phyloP scores from a whole-genome alignment of 371 early-diverging fungal species.

The Rhizomucor pusillus region DNA sequence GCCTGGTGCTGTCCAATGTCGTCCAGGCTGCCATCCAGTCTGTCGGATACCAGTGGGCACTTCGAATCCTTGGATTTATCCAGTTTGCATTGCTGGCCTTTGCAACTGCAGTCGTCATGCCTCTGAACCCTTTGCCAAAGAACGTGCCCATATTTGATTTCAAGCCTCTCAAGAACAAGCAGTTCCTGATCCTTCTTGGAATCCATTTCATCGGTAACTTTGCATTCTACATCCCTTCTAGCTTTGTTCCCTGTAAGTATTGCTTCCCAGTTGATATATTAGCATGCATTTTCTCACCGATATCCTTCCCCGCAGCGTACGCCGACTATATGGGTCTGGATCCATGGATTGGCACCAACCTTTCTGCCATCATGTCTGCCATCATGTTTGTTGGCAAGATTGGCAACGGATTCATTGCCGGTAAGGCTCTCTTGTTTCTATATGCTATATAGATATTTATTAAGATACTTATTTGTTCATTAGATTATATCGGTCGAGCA shows the following conservation, averaged over 20 bases:
- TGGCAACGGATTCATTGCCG: slow-evolving; percentile 46
- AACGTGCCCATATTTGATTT: slow-evolving; percentile 35
- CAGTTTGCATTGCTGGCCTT: slow-evolving; percentile 28
- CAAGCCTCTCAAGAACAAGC: slow-evolving; percentile 20
- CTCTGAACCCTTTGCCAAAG: slow-evolving; percentile 15
- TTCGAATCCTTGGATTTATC: slow-evolving; percentile 49
- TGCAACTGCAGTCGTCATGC: slow-evolving; percentile 6
- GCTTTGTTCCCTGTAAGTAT: slow-evolving; percentile 20
- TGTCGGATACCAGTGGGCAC: slow-evolving; percentile 62
- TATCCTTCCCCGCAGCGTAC: slow-evolving; percentile 21
- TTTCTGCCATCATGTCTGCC: slow-evolving; percentile 48
- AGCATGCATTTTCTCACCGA: not conserved
- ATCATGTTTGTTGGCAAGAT: slow-evolving; percentile 47
- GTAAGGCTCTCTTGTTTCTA: too few species aligned
- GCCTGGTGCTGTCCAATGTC: slow-evolving; percentile 57
- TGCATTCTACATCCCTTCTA: slow-evolving; percentile 27
- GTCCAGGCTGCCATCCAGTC: slow-evolving; percentile 45
- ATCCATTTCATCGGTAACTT: slow-evolving; percentile 37
- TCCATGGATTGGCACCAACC: slow-evolving; percentile 26
- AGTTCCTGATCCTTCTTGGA: slow-evolving; percentile 19
- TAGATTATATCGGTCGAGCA: slow-evolving; percentile 55
- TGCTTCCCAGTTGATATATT: too few species aligned
- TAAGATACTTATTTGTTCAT: too few species aligned
- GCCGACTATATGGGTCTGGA: slow-evolving; percentile 31
- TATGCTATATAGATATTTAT: too few species aligned